Conservation (phyloP, 1,139 yeast genomes). For the Yamadazyma aaseri region DNA sequence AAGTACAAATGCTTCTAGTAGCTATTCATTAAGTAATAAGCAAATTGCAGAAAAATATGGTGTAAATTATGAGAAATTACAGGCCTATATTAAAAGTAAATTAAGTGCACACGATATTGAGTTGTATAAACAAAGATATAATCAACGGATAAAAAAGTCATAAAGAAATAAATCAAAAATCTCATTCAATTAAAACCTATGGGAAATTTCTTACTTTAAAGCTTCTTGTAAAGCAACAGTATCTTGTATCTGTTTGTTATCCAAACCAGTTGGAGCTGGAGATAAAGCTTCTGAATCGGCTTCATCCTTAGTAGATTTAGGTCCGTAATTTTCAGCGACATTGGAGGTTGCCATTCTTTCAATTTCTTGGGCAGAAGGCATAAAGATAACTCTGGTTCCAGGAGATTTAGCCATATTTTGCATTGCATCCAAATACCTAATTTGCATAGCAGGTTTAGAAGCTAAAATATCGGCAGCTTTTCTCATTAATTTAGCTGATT, state of each 20-base stretch:
- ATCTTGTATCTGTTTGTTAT: conserved; percentile 18
- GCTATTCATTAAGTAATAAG: too few relatives aligned
- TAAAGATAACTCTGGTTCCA: conserved; percentile 67
- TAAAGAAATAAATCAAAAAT: not conserved
- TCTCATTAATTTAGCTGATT: conserved; percentile 74
- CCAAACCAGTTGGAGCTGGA: conserved; percentile 12
- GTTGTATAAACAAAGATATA: conserved; percentile 14
- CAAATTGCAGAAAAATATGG: conserved; percentile 2
- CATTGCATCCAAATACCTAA: conserved; percentile 78
- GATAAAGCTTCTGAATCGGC: conserved; percentile 19
- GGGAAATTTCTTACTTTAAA: conserved; percentile 11
- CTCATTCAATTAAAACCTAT: too few relatives aligned
- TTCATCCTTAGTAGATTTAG: conserved; percentile 18
- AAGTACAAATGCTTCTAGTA: too few relatives aligned
- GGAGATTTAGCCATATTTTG: conserved; percentile 67
- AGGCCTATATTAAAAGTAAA: conserved; percentile 12
- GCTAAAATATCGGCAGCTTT: conserved; percentile 77
- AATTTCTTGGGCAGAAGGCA: conserved; percentile 57
- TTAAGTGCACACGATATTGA: conserved; percentile 14
- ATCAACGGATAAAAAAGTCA: conserved; percentile 8
- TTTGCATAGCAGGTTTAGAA: conserved; percentile 77
- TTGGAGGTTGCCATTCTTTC: conserved; percentile 34
- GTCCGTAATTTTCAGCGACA: conserved; percentile 8
- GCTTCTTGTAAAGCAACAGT: conserved; percentile 34
- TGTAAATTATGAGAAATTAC: conserved; percentile 7